Conservation (phyloP, 2,329 filamentous ascomycete species). For the Aspergillus aculeatinus region DNA sequence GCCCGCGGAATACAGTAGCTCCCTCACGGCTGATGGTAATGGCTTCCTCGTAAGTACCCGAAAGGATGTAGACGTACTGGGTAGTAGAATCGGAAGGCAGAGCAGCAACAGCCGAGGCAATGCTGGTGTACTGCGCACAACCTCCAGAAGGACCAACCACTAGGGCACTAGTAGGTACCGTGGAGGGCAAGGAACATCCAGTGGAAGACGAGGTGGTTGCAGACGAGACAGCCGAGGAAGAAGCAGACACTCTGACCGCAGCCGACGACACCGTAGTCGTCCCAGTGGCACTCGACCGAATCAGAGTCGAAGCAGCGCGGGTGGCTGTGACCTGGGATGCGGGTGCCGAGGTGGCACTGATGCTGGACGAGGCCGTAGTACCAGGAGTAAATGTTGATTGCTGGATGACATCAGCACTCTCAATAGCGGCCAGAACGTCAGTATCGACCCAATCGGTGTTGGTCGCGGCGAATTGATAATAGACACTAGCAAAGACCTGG, state of each 20-base stretch:
- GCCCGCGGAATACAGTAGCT: neutral
- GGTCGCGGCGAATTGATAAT: constrained; percentile 33
- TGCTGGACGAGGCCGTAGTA: constrained; percentile 1
- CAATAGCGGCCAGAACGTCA: constrained; percentile 33
- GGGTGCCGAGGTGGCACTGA: constrained; percentile 15
- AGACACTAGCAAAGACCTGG: constrained; percentile 38
- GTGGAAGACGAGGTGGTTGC: constrained; percentile 18
- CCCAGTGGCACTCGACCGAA: neutral
- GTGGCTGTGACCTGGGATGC: constrained; percentile 2
- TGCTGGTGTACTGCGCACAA: constrained; percentile 2
- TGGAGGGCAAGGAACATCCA: neutral
- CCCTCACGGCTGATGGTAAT: constrained; percentile 1
- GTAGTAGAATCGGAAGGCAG: neutral
- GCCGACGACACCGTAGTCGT: constrained; percentile 12
- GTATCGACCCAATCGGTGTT: constrained; percentile 42
- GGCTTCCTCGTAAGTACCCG: neutral
- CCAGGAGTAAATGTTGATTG: constrained; percentile 11
- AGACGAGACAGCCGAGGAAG: neutral
- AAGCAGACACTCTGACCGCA: neutral
- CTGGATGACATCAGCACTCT: constrained; percentile 30
- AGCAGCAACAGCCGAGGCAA: neutral
- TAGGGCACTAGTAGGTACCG: neutral
- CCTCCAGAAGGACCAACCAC: neutral
- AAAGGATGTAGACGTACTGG: neutral
- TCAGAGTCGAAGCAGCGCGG: neutral